These are phyloP conservation scores for Cyclanthera cordifolia DNA, from an alignment of 306 rosid species.

Conservation along the genomic window DNA sequence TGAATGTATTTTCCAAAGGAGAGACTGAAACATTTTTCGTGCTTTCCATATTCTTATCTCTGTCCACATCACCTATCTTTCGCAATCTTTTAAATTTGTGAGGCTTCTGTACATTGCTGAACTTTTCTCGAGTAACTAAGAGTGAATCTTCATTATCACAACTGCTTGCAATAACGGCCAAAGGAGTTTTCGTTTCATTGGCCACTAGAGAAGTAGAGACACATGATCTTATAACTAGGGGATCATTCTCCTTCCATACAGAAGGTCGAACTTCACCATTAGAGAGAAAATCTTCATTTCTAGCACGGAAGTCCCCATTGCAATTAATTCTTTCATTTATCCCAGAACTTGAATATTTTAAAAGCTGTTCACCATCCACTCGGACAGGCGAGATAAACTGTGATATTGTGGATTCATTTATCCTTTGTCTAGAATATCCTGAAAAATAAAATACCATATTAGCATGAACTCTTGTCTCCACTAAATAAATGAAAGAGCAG, in stretches of 20 bases:
- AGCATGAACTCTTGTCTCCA: constrained; percentile 21
- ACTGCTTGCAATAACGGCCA: constrained; percentile 25
- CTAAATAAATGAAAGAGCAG: constrained; percentile 6
- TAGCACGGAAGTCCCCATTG: constrained; percentile 22
- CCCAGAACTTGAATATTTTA: constrained; percentile 24
- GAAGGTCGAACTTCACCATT: constrained; percentile 36
- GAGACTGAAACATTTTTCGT: constrained; percentile 10
- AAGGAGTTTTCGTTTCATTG: constrained; percentile 31
- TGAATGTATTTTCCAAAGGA: constrained; percentile 20
- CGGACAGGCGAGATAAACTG: constrained; percentile 24
- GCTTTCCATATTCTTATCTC: constrained; percentile 28
- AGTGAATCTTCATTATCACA: constrained; percentile 49
- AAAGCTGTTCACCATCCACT: constrained; percentile 20
- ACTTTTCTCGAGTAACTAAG: constrained; percentile 42
- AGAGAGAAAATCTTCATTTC: constrained; percentile 27
- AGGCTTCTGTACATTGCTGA: constrained; percentile 35
- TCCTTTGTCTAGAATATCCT: constrained; percentile 30
- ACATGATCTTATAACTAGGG: constrained; percentile 29
- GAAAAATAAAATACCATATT: constrained; percentile 21
- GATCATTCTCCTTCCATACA: constrained; percentile 27
- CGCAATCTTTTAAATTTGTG: constrained; percentile 65
- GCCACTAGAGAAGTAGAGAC: constrained; percentile 31
- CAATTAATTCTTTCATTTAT: constrained; percentile 19
- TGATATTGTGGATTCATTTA: constrained; percentile 19
- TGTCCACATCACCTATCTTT: constrained; percentile 37